These are phyloP conservation scores for Chrysopogon serrulatus DNA, from an alignment of 176 grass and related monocot species.

Conservation along the genomic window DNA sequence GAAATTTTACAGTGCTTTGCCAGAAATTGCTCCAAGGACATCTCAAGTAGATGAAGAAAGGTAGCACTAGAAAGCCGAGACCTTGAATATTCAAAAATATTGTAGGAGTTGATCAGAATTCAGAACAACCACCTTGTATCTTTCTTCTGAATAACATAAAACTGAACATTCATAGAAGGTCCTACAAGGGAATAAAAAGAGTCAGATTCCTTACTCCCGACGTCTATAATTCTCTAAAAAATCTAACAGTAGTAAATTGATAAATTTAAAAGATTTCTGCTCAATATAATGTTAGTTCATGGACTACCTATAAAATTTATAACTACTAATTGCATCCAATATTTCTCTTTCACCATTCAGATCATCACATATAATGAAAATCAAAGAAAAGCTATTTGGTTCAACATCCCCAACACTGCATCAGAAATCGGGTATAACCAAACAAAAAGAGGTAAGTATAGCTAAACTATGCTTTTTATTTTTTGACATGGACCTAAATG, in stretches of 20 bases:
- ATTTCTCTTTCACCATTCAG: conserved; percentile 28
- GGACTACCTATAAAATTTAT: not conserved
- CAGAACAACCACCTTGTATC: not conserved
- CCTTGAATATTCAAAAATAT: not conserved
- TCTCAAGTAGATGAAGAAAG: conserved; percentile 27
- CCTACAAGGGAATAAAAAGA: not conserved
- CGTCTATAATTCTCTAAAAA: not conserved
- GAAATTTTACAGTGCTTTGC: not conserved
- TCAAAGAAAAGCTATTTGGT: conserved; percentile 46
- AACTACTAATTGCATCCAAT: not conserved
- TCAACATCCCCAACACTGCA: not conserved
- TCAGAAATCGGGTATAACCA: conserved; percentile 26
- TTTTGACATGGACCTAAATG: not conserved
- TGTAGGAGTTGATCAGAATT: not conserved
- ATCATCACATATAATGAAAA: conserved; percentile 33
- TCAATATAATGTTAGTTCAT: not conserved
- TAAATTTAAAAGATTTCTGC: not conserved
- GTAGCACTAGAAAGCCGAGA: conserved; percentile 3
- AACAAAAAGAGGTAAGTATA: conserved; percentile 32
- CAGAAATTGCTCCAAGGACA: not conserved
- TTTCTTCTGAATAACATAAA: not conserved
- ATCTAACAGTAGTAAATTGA: not conserved
- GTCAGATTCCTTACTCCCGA: not conserved
- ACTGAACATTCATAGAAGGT: not conserved
- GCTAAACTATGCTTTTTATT: not conserved